Base-by-base conservation (phyloP, 1,284 basidiomycete genomes). In the Apiotrichum laibachii region DNA sequence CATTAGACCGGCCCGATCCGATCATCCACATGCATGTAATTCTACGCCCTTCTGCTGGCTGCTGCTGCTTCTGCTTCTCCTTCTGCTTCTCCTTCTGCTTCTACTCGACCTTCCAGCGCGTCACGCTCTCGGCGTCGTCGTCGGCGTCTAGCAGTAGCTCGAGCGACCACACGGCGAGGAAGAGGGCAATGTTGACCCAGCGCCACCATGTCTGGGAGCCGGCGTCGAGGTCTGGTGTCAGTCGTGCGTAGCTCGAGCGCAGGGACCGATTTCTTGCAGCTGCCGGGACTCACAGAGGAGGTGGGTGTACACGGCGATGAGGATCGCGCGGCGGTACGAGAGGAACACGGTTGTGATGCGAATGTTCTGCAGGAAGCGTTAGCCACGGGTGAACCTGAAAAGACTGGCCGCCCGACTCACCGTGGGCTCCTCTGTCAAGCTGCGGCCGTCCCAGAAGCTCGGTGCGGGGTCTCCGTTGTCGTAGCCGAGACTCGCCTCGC, bases 401-500 rank as follows among this genome's bases (percentile, higher is more conserved):
- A 8, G 13, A 7, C 13, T 35, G 34, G 12, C 40, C 19, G 26
- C 6, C 12, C n/a, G 5, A 64, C 75, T 65, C 56, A 77, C 76
- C 10, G 76, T 63, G 11, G 76, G 75, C 55, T 79, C 77, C 57
- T 77, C 69, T 13, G 68, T 68, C 22, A 79, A 62, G 50, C 68
- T 70, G 57, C 67, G 60, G 1, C 75, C 76, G 60, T 77, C 75
- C 73, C 75, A 77, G 64, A 76, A 77, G 21, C 67, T 69, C 19
- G 67, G 67, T 3, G 60, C 56, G 22, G 55, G 59, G 26, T 45
- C 50, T 43, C 60, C 62, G 55, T 75, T 73, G 46, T 75, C 75
- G 72, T 73, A 79, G 1, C 76, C 76, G 26, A 53, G 12, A 11
- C 70, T 65, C 39, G 72, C 70, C 80, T 85, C 55, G 81, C 86